Evolutionary conservation across 352 stramenopile species (phyloP).

Genomic region (Pythium aristosporum): DNA sequence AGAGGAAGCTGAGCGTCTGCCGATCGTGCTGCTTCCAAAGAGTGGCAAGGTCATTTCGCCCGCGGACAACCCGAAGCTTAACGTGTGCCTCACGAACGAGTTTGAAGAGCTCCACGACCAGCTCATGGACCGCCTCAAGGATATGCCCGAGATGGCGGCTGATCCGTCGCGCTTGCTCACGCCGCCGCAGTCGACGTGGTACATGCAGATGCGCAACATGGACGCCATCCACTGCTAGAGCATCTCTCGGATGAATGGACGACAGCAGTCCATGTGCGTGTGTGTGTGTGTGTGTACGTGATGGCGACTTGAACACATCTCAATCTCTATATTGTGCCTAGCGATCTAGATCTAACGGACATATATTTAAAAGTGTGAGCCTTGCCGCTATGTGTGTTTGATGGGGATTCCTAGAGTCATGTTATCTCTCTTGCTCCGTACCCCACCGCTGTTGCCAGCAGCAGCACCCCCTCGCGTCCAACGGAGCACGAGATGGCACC

Average conservation of each 20-base stretch:
- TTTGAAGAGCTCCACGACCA: constrained; percentile 63
- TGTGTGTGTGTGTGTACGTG: too few species aligned
- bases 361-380: too few species aligned
- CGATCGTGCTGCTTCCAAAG: constrained; percentile 72
- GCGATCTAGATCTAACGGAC: too few species aligned
- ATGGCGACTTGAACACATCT: too few species aligned
- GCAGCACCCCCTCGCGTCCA: background rate
- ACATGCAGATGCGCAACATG: constrained; percentile 82
- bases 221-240: constrained; percentile 55
- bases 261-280: background rate
- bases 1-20: constrained; percentile 67
- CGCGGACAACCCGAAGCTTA: constrained; percentile 77
- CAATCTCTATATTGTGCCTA: background rate
- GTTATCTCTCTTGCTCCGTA: too few species aligned
- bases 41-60: constrained; percentile 61
- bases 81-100: constrained; percentile 65
- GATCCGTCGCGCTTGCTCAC: constrained; percentile 55
- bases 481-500: background rate
- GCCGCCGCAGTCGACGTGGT: constrained; percentile 75
- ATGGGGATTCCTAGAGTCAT: too few species aligned
- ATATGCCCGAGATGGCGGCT: constrained; percentile 34
- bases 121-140: constrained; percentile 38
- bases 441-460: too few species aligned
- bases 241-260: background rate
- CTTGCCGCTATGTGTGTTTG: too few species aligned